Percentiles rank a stretch among this genome's conserved stretches.
These are phyloP conservation scores for Thozetella sp. DNA, from an alignment of 495 filamentous ascomycete genomes.

Conservation along the genomic window DNA sequence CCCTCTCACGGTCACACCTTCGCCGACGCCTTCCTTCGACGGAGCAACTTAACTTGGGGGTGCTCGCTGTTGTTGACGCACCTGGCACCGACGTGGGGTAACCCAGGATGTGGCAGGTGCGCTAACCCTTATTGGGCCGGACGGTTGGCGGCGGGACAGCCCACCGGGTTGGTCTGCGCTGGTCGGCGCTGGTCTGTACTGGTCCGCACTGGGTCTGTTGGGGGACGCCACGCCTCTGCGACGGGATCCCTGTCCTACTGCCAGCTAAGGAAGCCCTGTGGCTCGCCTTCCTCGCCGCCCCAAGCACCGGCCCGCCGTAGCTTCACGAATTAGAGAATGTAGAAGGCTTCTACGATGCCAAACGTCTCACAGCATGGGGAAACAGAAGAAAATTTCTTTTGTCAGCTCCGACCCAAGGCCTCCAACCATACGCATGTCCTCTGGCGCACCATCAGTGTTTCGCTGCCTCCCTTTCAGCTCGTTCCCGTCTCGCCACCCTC, in stretches of 20 bases:
- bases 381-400: no score
- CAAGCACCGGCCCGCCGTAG: neutral
- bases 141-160: conserved; percentile 13
- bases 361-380: no score
- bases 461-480: neutral
- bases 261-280: no score
- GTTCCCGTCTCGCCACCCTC: no score
- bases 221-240: neutral
- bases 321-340: neutral
- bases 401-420: no score
- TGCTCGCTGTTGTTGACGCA: conserved; percentile 5
- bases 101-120: conserved; percentile 8
- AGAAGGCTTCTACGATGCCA: no score
- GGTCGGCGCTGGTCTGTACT: no score
- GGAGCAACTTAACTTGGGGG: neutral
- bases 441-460: neutral
- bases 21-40: neutral
- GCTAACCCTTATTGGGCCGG: conserved; percentile 12
- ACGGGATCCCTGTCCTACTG: neutral
- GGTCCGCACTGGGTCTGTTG: no score
- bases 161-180: conserved; percentile 9
- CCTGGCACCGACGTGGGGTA: conserved; percentile 16
- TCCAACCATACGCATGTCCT: no score
- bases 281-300: conserved; percentile 13
- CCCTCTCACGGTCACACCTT: conserved; percentile 3